Evolutionary conservation across 306 rosid species (phyloP).

Genomic region (Hippophae rhamnoides): DNA sequence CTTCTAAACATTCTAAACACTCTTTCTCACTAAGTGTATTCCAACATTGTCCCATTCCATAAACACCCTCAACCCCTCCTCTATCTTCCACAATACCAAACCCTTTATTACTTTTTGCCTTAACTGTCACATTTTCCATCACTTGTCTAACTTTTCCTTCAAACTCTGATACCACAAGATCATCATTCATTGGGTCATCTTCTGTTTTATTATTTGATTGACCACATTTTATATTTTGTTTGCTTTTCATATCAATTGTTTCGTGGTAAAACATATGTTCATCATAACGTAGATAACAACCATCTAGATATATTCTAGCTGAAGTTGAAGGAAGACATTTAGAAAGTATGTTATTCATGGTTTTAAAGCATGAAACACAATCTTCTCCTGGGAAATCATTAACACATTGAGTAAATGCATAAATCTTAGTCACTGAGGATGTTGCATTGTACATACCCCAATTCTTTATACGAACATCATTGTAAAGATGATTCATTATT

Average conservation of each 20-base stretch:
- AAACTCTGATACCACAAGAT: slow-evolving; percentile 6
- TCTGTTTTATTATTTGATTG: neutral
- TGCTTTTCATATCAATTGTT: neutral
- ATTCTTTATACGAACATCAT: slow-evolving; percentile 2
- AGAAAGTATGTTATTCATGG: slow-evolving; percentile 19
- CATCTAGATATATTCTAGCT: slow-evolving; percentile 39
- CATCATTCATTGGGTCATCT: neutral
- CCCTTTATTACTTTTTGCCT: slow-evolving; percentile 15
- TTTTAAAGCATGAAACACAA: slow-evolving; percentile 30
- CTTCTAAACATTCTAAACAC: slow-evolving; percentile 29
- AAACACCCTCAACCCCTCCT: slow-evolving; percentile 32
- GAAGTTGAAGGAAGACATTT: slow-evolving; percentile 28
- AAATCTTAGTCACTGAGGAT: slow-evolving; percentile 11
- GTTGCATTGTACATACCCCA: slow-evolving; percentile 20
- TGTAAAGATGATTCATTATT: slow-evolving; percentile 23
- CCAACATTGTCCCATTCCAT: slow-evolving; percentile 66
- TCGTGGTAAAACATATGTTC: slow-evolving; percentile 25
- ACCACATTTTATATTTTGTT: slow-evolving; percentile 21
- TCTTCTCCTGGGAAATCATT: slow-evolving; percentile 20
- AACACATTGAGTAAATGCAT: slow-evolving; percentile 35
- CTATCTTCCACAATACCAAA: slow-evolving; percentile 22
- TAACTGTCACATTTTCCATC: slow-evolving; percentile 20
- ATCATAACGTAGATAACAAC: slow-evolving; percentile 49
- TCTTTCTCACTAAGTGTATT: slow-evolving; percentile 7
- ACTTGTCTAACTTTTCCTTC: slow-evolving; percentile 4